Evolutionary conservation across 164 flowering plant genomes (phyloP), one percentile per base, ranked within the genome.

Genomic region (Piper longum): DNA sequence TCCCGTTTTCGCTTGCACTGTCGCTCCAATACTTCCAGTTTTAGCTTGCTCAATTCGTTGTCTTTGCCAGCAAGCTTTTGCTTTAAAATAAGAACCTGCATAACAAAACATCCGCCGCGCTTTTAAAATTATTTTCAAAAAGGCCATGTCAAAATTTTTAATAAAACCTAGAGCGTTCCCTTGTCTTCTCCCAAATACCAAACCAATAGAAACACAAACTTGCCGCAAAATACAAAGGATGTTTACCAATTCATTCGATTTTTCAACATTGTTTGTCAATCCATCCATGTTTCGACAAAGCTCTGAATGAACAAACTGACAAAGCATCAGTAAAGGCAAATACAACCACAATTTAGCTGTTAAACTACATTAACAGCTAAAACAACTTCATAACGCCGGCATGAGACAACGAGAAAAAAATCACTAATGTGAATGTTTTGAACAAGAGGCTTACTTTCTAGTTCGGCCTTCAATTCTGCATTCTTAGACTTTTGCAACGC

Each of bases 401-500:
- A 48, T 2, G 14, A 9, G 52, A 48, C 9, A 48, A 48, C 8
- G 14, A 48, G 14, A 48, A 48, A 5, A 5, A 48, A 48, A 48
- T 26, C 36, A 26, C 36, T 26, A 9, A 48, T 9, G 52, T 48
- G 14, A 12, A 48, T 26, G 36, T 26, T n/a, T n/a, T 26, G 36
- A 26, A 48, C 14, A 68, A 16, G 64, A 56, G 12, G 74, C 83
- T 65, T 16, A 91, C 99, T 98, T 86, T 91, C 96, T 75, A 82
- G 85, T 70, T 91, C 96, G 75, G 69, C 81, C 70, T 83, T 80
- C 63, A 95, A 83, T 65, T 91, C 95, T 52, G 85, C 77, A 78
- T 91, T 85, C 68, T 89, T 95, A 51, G 96, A 81, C 80, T 82
- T 95, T 66, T 91, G 98, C 73, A 80, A 62, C 60, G 91, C 84